A percentile compares a stretch with the other conserved stretches of the same genome.
Conservation (phyloP, 1,284 basidiomycete genomes). For the Rhodotorula sp. region DNA sequence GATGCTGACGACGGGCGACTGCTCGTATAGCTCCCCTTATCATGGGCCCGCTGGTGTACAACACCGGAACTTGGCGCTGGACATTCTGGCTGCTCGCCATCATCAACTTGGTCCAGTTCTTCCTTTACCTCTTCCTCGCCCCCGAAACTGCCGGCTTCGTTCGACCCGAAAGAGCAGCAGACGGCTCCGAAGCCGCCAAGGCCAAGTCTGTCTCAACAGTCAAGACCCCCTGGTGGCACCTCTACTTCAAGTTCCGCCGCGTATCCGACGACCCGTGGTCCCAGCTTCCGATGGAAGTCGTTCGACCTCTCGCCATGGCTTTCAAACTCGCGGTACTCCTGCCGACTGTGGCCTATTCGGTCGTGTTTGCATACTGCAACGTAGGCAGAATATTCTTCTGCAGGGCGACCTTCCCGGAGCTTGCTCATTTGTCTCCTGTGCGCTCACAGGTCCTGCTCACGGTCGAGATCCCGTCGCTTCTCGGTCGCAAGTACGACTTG, state of each 20-base stretch:
- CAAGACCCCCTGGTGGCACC: constrained; percentile 23
- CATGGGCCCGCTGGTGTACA: constrained; percentile 14
- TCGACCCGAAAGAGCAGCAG: constrained; percentile 18
- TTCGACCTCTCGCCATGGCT: constrained; percentile 21
- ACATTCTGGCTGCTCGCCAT: constrained; percentile 27
- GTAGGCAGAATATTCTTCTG: background rate
- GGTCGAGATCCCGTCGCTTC: constrained; percentile 32
- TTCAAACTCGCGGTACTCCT: constrained; percentile 22
- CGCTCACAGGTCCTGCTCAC: constrained; percentile 18
- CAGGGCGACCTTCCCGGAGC: background rate
- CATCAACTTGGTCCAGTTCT: constrained; percentile 22
- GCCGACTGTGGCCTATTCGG: constrained; percentile 26
- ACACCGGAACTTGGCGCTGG: constrained; percentile 24
- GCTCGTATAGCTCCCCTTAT: constrained; percentile 7
- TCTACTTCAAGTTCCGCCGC: constrained; percentile 26
- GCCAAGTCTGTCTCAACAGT: background rate
- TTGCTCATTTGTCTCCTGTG: no score
- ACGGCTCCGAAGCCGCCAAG: background rate
- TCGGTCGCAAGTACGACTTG: constrained; percentile 27
- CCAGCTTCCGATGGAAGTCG: constrained; percentile 17
- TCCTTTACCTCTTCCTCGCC: constrained; percentile 27
- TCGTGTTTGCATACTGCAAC: constrained; percentile 29
- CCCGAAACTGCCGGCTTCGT: constrained; percentile 34
- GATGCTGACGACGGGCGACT: background rate
- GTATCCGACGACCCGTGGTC: constrained; percentile 23